These are phyloP conservation scores for Candida tropicalis DNA, from an alignment of 1,139 yeast genomes.

Conservation along the genomic window DNA sequence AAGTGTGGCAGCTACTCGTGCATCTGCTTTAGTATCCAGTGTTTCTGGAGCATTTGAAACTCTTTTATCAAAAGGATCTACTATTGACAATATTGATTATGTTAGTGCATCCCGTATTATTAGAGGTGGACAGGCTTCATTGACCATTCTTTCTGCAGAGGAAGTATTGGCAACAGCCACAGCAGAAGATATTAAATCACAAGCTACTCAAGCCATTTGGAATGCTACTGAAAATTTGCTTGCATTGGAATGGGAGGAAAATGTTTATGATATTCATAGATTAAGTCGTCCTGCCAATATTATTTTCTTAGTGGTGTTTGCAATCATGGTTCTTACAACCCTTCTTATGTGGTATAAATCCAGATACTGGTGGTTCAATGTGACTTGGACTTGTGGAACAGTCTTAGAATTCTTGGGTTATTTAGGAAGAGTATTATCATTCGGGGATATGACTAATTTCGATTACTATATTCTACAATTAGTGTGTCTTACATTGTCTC, in stretches of 20 bases:
- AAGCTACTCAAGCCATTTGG: conserved; percentile 36
- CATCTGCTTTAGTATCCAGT: conserved; percentile 20
- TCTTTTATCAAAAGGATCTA: conserved; percentile 21
- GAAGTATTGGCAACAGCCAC: conserved; percentile 45
- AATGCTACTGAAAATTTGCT: conserved; percentile 36
- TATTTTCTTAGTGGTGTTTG: conserved; percentile 29
- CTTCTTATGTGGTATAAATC: conserved; percentile 24
- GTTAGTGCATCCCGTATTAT: conserved; percentile 25
- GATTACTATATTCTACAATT: conserved; percentile 64
- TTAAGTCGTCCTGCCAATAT: conserved; percentile 28
- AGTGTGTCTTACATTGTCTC: conserved; percentile 72
- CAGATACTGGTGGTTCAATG: conserved; percentile 33
- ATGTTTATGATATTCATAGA: conserved; percentile 36
- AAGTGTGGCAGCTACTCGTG: conserved; percentile 20
- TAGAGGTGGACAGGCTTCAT: conserved; percentile 43
- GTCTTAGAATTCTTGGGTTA: conserved; percentile 60
- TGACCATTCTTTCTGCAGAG: conserved; percentile 36
- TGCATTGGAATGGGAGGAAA: conserved; percentile 28
- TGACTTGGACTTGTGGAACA: conserved; percentile 32
- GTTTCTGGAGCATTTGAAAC: conserved; percentile 15
- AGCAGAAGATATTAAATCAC: conserved; percentile 24
- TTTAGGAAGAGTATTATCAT: conserved; percentile 58
- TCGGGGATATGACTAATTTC: conserved; percentile 41
- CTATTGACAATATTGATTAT: conserved; percentile 15
- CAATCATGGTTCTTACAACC: conserved; percentile 25